Base-by-base conservation (phyloP, 106 monocot genomes). In the Phalaenopsis aphrodite region DNA sequence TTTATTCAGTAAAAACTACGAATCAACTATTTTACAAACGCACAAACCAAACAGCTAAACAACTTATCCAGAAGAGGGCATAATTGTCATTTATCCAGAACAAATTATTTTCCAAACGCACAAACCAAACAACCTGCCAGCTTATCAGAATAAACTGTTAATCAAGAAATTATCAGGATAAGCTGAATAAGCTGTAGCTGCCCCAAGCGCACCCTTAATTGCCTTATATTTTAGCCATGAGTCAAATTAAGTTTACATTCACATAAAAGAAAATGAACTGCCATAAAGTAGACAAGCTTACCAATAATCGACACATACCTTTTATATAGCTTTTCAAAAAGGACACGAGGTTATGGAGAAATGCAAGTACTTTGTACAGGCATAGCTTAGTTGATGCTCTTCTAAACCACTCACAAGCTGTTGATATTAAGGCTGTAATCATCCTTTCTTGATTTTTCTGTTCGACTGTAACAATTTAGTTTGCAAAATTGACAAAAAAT, bases 361-460 rank as follows among this genome's bases (percentile, higher is more conserved):
- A 95, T 42, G 61, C 43, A 49, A 89, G 74, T 71, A 91, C 66
- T 84, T 87, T 88, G 61, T 80, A 91, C 76, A 95, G 77, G 74
- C 66, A 82, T 57, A 81, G 57, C 77, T 88, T 78, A 43, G 84
- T 85, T 78, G 89, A 88, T 81, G 83, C 82, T 91, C 76, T 80
- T 85, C 65, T 78, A 78, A 89, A 84, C 72, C 82, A 89, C 56
- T 88, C 84, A 79, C 85, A 82, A 82, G 84, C 77, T 16, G 82
- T 75, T 47, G 91, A 99, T 47, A 95, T 46, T 64, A 91, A 73
- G 78, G 88, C 86, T 37, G 84, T 56, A 55, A 85, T 81, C 86
- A 95, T 74, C 43, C 85, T 95, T 83, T 77, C 64, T 3, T 75
- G 78, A 56, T 79, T 81, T 91, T 89, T 88, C 81, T 78, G 80